Conservation (phyloP, 1,284 basidiomycete genomes). For the Neonothopanus nambi region DNA sequence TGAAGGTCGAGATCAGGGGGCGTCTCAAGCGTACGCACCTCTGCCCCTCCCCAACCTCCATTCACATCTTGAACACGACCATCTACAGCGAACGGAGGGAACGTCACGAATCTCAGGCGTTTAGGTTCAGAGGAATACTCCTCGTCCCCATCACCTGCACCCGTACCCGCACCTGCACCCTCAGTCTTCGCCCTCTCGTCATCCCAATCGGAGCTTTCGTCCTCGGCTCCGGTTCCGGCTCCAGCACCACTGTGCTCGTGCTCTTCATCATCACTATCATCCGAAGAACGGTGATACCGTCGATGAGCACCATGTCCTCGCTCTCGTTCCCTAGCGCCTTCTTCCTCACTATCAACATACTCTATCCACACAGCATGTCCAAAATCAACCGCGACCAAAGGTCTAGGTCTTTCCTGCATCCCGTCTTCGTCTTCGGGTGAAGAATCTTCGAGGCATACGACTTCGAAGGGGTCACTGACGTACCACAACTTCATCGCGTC, state of each 20-base stretch:
- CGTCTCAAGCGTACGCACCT: constrained; percentile 59
- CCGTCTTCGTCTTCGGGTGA: constrained; percentile 26
- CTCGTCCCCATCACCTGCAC: neutral
- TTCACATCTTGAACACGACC: constrained; percentile 22
- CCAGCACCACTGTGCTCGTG: neutral
- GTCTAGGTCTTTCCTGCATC: constrained; percentile 50
- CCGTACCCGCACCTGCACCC: neutral
- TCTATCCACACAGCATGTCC: constrained; percentile 78
- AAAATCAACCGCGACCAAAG: constrained; percentile 76
- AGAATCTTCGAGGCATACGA: constrained; percentile 61
- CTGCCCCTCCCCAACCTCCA: constrained; percentile 36
- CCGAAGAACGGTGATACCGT: too few relatives aligned
- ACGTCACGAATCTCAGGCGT: constrained; percentile 65
- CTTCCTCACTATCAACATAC: constrained; percentile 40
- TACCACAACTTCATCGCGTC: constrained; percentile 69
- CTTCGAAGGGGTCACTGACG: constrained; percentile 66
- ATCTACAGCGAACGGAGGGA: constrained; percentile 54
- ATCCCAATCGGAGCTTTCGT: neutral
- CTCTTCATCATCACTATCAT: neutral
- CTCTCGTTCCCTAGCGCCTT: constrained; percentile 8
- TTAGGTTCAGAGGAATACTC: constrained; percentile 34
- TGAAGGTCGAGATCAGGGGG: constrained; percentile 65
- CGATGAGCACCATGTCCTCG: neutral
- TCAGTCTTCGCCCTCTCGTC: neutral
- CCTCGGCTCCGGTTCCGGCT: neutral